Percentiles rank a stretch among this genome's conserved stretches.
Evolutionary conservation across 106 monocot genomes (phyloP).

Genomic region (Acanthochlamys bracteata): DNA sequence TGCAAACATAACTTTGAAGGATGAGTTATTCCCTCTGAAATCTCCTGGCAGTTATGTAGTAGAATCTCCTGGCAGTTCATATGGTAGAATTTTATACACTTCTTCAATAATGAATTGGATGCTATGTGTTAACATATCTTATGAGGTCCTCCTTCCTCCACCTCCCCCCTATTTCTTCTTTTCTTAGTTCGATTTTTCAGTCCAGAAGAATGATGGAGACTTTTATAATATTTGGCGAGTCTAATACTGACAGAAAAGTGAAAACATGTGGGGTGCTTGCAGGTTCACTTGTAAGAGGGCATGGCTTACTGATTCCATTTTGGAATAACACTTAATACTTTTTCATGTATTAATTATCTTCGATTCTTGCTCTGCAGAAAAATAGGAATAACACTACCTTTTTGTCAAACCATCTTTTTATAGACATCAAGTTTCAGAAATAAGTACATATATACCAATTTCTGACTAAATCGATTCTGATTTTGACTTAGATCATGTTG

Average conservation of each 20-base stretch:
- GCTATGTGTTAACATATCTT: neutral
- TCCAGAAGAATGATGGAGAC: conserved; percentile 78
- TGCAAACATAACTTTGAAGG: conserved; percentile 39
- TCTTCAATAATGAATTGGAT: neutral
- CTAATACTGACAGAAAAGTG: conserved; percentile 72
- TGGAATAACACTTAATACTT: neutral
- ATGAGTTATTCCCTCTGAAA: conserved; percentile 48
- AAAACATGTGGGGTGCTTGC: conserved; percentile 99
- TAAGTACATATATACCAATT: neutral
- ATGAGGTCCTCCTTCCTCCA: neutral
- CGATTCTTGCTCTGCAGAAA: conserved; percentile 51
- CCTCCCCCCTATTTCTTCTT: neutral
- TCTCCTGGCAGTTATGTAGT: too few species aligned
- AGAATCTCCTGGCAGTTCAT: conserved; percentile 84
- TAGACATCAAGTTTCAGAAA: neutral
- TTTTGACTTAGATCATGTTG: conserved; percentile 51
- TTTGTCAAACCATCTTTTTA: neutral
- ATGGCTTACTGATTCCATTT: neutral
- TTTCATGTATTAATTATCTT: conserved; percentile 2
- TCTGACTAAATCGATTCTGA: neutral
- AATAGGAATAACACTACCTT: conserved; percentile 53
- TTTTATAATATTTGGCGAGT: conserved; percentile 82
- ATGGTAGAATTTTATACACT: conserved; percentile 37
- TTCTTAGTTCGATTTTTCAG: conserved; percentile 28
- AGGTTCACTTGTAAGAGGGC: conserved; percentile 81